These are phyloP conservation scores for Imleria badia DNA, from an alignment of 768 basidiomycete genomes.

Conservation along the genomic window DNA sequence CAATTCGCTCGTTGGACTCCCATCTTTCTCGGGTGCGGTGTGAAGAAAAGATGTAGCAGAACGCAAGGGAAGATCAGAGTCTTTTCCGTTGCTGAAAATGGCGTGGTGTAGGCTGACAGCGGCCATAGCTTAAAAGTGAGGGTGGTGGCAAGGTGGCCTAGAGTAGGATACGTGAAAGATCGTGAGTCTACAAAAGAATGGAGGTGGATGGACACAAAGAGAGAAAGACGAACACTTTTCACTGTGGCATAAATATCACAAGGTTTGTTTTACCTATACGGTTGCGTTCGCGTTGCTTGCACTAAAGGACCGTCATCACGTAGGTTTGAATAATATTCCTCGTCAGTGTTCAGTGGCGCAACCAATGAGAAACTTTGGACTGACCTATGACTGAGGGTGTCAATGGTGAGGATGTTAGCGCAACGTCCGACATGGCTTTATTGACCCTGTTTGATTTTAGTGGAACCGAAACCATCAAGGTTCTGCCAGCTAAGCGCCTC, in stretches of 20 bases:
- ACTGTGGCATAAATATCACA: slow-evolving; percentile 14
- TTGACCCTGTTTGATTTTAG: slow-evolving; percentile 18
- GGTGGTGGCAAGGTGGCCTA: slow-evolving; percentile 13
- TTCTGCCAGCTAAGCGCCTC: slow-evolving; percentile 8
- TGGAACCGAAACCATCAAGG: slow-evolving; percentile 9
- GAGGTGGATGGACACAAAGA: slow-evolving; percentile 7
- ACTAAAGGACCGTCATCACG: slow-evolving; percentile 11
- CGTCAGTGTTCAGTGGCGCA: slow-evolving; percentile 1
- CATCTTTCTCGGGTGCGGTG: slow-evolving; percentile 12
- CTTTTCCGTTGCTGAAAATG: slow-evolving; percentile 41
- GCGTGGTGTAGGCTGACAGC: slow-evolving; percentile 59
- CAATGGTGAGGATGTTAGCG: neutral
- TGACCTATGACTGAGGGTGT: slow-evolving; percentile 10
- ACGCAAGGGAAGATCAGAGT: slow-evolving; percentile 15
- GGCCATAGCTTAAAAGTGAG: slow-evolving; percentile 45
- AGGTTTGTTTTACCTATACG: neutral
- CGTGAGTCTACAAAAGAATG: slow-evolving; percentile 12
- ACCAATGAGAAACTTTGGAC: neutral
- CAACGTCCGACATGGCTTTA: slow-evolving; percentile 7
- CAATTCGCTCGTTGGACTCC: slow-evolving; percentile 14
- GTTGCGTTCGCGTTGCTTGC: slow-evolving; percentile 5
- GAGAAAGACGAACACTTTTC: slow-evolving; percentile 14
- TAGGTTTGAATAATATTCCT: neutral
- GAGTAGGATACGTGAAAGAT: slow-evolving; percentile 6
- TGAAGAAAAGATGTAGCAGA: slow-evolving; percentile 23